Conservation (phyloP, 768 basidiomycete genomes). For the Lyophyllum atratum region DNA sequence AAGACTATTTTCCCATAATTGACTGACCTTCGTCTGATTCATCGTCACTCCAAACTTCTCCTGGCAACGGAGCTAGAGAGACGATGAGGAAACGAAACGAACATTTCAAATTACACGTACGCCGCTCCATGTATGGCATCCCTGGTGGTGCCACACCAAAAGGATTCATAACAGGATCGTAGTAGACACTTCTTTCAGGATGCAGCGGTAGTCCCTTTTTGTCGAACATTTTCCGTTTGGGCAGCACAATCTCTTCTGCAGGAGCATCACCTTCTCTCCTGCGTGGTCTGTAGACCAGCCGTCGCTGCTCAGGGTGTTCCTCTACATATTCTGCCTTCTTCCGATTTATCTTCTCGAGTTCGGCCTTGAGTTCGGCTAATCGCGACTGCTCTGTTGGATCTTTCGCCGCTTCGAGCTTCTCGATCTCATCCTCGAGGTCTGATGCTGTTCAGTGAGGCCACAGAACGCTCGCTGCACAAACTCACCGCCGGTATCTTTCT, state of each 20-base stretch:
- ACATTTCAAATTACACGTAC: conserved; percentile 46
- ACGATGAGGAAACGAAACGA: conserved; percentile 3
- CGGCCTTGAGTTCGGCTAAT: conserved; percentile 69
- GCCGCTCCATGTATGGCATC: conserved; percentile 91
- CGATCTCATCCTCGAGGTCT: conserved; percentile 86
- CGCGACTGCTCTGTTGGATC: conserved; percentile 59
- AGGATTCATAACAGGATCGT: conserved; percentile 91
- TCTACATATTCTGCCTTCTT: conserved; percentile 91
- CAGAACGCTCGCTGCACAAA: not conserved
- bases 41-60: conserved; percentile 65
- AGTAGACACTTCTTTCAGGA: conserved; percentile 92
- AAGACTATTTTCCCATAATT: not conserved
- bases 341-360: conserved; percentile 77
- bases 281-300: conserved; percentile 72
- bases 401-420: conserved; percentile 54
- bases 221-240: conserved; percentile 71
- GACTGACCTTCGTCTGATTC: conserved; percentile 48
- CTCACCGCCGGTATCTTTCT: conserved; percentile 88
- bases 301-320: conserved; percentile 91
- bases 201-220: conserved; percentile 85
- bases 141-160: conserved; percentile 94
- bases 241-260: conserved; percentile 39
- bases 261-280: conserved; percentile 45
- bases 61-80: conserved; percentile 54
- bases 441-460: not conserved